A percentile compares a stretch with the other conserved stretches of the same genome.
Conservation (phyloP, 139 green algal genomes). For the Chlamydomonas schloesseri region DNA sequence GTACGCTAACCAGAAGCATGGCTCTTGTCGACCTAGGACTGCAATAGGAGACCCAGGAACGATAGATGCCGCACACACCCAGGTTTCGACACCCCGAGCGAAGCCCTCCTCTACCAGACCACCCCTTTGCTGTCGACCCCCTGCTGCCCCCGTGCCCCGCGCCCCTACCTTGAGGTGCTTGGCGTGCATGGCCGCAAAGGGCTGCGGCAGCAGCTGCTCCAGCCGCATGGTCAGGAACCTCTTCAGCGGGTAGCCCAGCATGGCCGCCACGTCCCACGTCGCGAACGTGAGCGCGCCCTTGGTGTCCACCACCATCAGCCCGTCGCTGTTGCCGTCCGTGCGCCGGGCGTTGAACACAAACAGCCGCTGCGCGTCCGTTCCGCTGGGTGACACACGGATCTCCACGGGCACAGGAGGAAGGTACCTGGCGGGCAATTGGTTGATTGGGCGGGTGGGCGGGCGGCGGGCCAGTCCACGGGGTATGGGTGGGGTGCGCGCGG, state of each 20-base stretch:
- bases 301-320: neutral
- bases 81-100: too few relatives aligned
- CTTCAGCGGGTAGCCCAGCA: slow-evolving; percentile 14
- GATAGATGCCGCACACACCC: too few relatives aligned
- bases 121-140: too few relatives aligned
- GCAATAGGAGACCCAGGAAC: too few relatives aligned
- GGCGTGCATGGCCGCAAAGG: neutral
- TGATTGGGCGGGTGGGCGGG: too few relatives aligned
- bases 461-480: too few relatives aligned
- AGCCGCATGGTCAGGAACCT: slow-evolving; percentile 24
- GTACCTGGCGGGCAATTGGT: neutral
- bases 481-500: too few relatives aligned
- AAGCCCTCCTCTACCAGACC: too few relatives aligned
- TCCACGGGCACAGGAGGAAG: slow-evolving; percentile 4
- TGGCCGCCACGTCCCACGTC: neutral
- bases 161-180: neutral
- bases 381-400: neutral
- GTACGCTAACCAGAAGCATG: too few relatives aligned
- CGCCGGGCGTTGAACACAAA: slow-evolving; percentile 21
- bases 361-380: slow-evolving; percentile 28
- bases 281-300: neutral
- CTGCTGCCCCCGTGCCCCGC: neutral
- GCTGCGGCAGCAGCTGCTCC: slow-evolving; percentile 36
- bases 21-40: too few relatives aligned
- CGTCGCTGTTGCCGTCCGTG: slow-evolving; percentile 1